Percentiles rank a stretch among this genome's conserved stretches.
These are phyloP conservation scores for Pochonia chlamydosporia DNA, from an alignment of 2,329 filamentous ascomycete species.

Conservation along the genomic window DNA sequence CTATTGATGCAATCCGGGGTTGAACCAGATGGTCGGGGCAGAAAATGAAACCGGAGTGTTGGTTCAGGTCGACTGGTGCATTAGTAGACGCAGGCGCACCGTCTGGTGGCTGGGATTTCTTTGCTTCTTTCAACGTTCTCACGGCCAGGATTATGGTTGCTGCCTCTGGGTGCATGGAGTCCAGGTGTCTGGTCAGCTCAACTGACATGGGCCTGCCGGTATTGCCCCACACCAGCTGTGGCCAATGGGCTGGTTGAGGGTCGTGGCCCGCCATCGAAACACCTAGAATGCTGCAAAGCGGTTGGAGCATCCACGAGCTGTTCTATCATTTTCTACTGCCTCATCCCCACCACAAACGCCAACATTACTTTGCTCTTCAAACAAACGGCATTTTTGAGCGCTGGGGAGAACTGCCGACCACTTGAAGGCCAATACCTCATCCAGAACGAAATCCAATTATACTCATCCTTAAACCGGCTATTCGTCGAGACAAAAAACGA, in stretches of 20 bases:
- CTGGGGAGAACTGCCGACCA: not conserved
- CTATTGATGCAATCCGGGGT: no score
- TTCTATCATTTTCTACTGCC: slow-evolving; percentile 17
- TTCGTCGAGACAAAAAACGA: slow-evolving; percentile 19
- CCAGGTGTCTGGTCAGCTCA: not conserved
- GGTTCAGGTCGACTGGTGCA: no score
- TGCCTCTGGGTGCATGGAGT: no score
- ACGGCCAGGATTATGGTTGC: no score
- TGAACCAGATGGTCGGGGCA: no score
- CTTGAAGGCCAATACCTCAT: not conserved
- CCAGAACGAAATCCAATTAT: not conserved
- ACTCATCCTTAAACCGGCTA: no score
- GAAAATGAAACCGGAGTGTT: no score
- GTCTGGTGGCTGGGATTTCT: no score
- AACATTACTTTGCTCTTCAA: not conserved
- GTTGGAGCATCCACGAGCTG: slow-evolving; percentile 12
- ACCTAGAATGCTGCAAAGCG: slow-evolving; percentile 31
- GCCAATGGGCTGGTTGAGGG: slow-evolving; percentile 25
- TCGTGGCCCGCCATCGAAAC: slow-evolving; percentile 31
- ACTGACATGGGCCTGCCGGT: not conserved
- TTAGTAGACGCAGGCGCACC: no score
- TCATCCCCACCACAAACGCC: slow-evolving; percentile 21
- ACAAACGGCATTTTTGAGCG: not conserved
- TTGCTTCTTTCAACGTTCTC: no score
- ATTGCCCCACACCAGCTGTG: slow-evolving; percentile 15